Evolutionary conservation across 257 asterid species (phyloP).

Genomic region (Verbena officinalis): DNA sequence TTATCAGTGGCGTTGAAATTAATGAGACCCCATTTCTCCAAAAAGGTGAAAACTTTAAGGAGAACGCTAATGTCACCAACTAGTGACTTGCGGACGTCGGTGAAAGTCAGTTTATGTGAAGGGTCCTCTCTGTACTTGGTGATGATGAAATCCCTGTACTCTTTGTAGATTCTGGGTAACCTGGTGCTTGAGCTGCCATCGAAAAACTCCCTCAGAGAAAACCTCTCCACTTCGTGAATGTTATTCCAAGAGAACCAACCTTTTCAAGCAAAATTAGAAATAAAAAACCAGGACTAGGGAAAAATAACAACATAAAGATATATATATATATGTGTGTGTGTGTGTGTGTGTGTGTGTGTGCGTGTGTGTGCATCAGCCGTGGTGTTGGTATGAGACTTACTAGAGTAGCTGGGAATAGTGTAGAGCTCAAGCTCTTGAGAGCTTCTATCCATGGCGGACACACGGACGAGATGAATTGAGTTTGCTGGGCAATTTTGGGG

Average conservation of each 20-base stretch:
- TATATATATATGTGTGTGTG: not conserved
- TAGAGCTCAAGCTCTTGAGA: conserved; percentile 70
- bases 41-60: conserved; percentile 79
- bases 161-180: conserved; percentile 81
- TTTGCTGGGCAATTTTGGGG: no score
- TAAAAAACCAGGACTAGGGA: conserved; percentile 29
- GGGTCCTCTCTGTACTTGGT: conserved; percentile 79
- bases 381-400: conserved; percentile 41
- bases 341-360: no score
- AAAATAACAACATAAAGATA: not conserved
- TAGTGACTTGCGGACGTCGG: conserved; percentile 81
- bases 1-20: conserved; percentile 53
- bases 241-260: conserved; percentile 91
- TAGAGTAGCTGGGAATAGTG: conserved; percentile 88
- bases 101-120: conserved; percentile 58
- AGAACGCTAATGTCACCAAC: conserved; percentile 79
- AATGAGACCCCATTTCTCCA: conserved; percentile 90
- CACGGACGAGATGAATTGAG: not conserved
- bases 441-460: conserved; percentile 49
- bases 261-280: conserved; percentile 25
- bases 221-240: conserved; percentile 85
- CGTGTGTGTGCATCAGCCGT: no score
- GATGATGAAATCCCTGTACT: conserved; percentile 84
- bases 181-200: conserved; percentile 76
- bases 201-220: conserved; percentile 73